Evolutionary conservation across 2,329 filamentous ascomycete species (phyloP).

Genomic region (Didymella pomorum): DNA sequence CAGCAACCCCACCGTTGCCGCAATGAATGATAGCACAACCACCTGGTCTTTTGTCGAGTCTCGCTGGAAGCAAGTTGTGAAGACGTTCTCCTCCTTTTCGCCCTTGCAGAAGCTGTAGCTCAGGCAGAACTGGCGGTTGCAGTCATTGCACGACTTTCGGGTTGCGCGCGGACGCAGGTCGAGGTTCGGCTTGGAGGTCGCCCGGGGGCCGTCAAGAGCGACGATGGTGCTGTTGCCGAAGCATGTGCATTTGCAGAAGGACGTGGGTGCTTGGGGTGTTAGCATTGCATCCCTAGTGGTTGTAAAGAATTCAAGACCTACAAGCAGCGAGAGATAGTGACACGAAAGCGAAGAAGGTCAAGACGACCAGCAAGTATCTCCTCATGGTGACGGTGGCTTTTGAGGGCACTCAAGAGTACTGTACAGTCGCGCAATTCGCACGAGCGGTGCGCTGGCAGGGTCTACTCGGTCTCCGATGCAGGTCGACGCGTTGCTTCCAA

Average conservation of each 20-base stretch:
- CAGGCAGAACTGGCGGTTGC: slow-evolving; percentile 72
- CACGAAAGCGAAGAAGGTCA: slow-evolving; percentile 47
- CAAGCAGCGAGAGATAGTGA: slow-evolving; percentile 54
- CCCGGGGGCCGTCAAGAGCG: slow-evolving; percentile 61
- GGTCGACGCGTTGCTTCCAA: slow-evolving; percentile 7
- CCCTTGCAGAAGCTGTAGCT: slow-evolving; percentile 68
- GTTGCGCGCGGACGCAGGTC: slow-evolving; percentile 42
- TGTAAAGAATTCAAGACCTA: slow-evolving; percentile 36
- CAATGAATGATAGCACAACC: slow-evolving; percentile 71
- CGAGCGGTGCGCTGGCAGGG: not conserved
- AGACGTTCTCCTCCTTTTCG: slow-evolving; percentile 69
- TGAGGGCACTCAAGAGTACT: not conserved
- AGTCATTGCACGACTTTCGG: slow-evolving; percentile 68
- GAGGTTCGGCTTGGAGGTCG: slow-evolving; percentile 34
- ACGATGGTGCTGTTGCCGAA: slow-evolving; percentile 74
- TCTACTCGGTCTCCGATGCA: slow-evolving; percentile 10
- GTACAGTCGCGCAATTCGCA: slow-evolving; percentile 1
- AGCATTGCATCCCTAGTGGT: not conserved
- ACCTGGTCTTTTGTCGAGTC: slow-evolving; percentile 73
- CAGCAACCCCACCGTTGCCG: slow-evolving; percentile 67
- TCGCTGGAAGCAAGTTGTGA: slow-evolving; percentile 72
- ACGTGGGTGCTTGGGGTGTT: slow-evolving; percentile 59
- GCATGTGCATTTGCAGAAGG: slow-evolving; percentile 77
- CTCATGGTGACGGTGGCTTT: slow-evolving; percentile 31
- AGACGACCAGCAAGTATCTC: slow-evolving; percentile 33